Conservation (phyloP, 495 filamentous ascomycete genomes). For the Tetracladium marchalianum region DNA sequence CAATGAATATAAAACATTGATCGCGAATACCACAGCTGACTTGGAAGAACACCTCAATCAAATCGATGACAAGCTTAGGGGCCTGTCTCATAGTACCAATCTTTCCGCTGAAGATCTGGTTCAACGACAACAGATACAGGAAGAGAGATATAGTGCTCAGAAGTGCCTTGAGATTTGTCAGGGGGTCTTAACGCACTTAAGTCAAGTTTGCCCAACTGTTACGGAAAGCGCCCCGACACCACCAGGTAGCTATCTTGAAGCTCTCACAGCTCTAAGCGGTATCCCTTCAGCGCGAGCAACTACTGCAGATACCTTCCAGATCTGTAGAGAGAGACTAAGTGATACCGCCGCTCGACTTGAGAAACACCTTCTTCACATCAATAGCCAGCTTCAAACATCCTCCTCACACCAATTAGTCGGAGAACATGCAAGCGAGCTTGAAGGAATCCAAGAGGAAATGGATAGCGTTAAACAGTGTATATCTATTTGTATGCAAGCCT, state of each 20-base stretch:
- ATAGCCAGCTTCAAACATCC: conserved; percentile 5
- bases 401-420: not conserved
- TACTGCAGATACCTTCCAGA: conserved; percentile 10
- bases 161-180: conserved; percentile 34
- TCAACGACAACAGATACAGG: conserved; percentile 24
- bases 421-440: conserved; percentile 9
- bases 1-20: conserved; percentile 25
- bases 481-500: conserved; percentile 20
- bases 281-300: conserved; percentile 8
- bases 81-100: conserved; percentile 11
- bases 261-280: conserved; percentile 4
- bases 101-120: conserved; percentile 20
- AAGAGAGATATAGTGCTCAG: conserved; percentile 31
- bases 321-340: conserved; percentile 10
- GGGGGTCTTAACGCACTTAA: conserved; percentile 27
- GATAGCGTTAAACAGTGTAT: conserved; percentile 21
- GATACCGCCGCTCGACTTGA: conserved; percentile 9
- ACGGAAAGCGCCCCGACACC: conserved; percentile 6
- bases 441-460: conserved; percentile 14
- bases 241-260: not conserved
- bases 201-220: conserved; percentile 19
- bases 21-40: conserved; percentile 27
- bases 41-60: conserved; percentile 28
- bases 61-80: conserved; percentile 27
- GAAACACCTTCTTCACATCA: conserved; percentile 17